Evolutionary conservation across 768 basidiomycete genomes (phyloP).

Genomic region (Mycena galopus): DNA sequence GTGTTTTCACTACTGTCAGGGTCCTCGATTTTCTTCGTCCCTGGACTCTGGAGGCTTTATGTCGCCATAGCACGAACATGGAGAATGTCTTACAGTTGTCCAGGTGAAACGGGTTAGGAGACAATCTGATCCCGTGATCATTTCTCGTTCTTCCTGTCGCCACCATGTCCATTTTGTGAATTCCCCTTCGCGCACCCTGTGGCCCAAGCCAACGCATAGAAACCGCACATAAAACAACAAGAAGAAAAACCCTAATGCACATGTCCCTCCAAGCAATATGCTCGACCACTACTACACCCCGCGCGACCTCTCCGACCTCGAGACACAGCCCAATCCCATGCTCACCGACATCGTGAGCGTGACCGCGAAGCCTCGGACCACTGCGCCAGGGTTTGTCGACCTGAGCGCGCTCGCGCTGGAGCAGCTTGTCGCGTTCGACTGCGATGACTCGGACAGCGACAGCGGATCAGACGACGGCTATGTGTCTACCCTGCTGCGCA

Average conservation of each 20-base stretch:
- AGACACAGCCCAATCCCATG: neutral
- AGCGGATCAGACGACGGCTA: slow-evolving; percentile 35
- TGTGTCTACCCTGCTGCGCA: slow-evolving; percentile 31
- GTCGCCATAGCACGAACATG: neutral
- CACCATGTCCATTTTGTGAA: neutral
- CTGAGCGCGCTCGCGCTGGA: slow-evolving; percentile 29
- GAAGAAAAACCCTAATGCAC: neutral
- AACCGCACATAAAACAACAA: no score
- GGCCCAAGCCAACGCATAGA: neutral
- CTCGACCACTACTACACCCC: slow-evolving; percentile 34
- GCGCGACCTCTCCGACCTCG: neutral
- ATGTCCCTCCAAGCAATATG: slow-evolving; percentile 10
- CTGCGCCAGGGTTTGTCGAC: slow-evolving; percentile 14
- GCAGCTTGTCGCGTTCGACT: slow-evolving; percentile 33
- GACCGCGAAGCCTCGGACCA: neutral
- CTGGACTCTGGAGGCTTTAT: no score
- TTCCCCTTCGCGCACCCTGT: neutral
- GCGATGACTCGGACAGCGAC: slow-evolving; percentile 29
- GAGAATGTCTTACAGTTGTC: no score
- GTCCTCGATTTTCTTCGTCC: no score
- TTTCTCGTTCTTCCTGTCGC: neutral
- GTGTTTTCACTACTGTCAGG: no score
- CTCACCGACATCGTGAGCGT: neutral
- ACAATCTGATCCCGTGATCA: neutral
- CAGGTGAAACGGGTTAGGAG: no score